phyloP scores from a whole-genome alignment of 2,329 filamentous ascomycete species.

The Raffaelea deltoideospora region DNA sequence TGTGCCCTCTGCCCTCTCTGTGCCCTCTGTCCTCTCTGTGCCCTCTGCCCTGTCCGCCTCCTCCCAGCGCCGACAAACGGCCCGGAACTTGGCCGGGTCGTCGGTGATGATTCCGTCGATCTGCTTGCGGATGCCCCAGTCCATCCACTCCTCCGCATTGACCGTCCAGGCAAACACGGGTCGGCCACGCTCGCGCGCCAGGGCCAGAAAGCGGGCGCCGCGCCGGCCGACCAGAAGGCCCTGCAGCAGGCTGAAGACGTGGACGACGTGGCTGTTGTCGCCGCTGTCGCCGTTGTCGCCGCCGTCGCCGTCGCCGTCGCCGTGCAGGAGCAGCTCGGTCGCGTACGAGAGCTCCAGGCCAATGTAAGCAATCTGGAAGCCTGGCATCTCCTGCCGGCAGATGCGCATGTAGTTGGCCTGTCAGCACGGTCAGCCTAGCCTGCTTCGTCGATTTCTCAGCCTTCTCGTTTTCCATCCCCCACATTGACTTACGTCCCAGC shows the following conservation, averaged over 20 bases:
- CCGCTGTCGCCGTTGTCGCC: too few species aligned
- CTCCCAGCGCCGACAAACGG: slow-evolving; percentile 32
- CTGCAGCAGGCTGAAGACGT: slow-evolving; percentile 68
- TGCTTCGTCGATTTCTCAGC: too few species aligned
- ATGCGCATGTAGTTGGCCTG: slow-evolving; percentile 53
- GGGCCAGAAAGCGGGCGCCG: slow-evolving; percentile 50
- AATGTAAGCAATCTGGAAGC: slow-evolving; percentile 51
- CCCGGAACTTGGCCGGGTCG: slow-evolving; percentile 53
- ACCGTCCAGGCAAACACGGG: slow-evolving; percentile 75
- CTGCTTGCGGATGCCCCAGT: slow-evolving; percentile 51
- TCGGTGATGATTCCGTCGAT: slow-evolving; percentile 81
- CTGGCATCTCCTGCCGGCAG: slow-evolving; percentile 44
- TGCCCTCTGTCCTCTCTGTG: too few species aligned
- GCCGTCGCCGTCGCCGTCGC: too few species aligned
- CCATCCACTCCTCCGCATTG: slow-evolving; percentile 65
- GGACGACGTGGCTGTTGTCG: slow-evolving; percentile 39
- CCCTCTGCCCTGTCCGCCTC: background rate
- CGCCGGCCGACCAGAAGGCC: slow-evolving; percentile 51
- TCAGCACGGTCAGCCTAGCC: too few species aligned
- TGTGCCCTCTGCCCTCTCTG: too few species aligned
- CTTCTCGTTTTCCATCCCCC: too few species aligned
- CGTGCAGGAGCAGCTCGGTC: slow-evolving; percentile 44
- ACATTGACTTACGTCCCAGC: slow-evolving; percentile 63
- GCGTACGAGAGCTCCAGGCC: slow-evolving; percentile 54
- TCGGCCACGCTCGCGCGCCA: slow-evolving; percentile 38